Conservation (phyloP, 148 eudicot genomes). For the Pouteria glomerata region DNA sequence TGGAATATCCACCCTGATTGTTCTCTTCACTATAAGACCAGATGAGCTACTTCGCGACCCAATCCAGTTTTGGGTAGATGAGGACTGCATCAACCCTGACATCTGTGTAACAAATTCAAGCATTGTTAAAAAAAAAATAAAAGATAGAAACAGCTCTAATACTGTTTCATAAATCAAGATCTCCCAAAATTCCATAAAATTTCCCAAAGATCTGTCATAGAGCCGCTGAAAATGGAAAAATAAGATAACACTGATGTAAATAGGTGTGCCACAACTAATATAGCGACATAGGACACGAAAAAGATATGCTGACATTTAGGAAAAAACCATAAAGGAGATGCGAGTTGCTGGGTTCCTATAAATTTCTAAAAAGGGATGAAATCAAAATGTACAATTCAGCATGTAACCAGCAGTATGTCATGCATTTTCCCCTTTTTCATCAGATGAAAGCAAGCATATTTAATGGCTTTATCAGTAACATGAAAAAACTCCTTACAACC, state of each 20-base stretch:
- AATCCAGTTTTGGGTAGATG: constrained; percentile 75
- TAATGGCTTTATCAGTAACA: constrained; percentile 3
- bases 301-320: not conserved
- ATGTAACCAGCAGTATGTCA: not conserved
- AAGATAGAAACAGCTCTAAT: not conserved
- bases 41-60: constrained; percentile 77
- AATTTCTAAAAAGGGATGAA: constrained; percentile 5
- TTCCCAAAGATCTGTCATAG: not conserved
- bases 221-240: not conserved
- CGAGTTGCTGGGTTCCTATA: not conserved
- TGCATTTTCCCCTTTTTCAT: not conserved
- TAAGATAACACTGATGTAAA: constrained; percentile 6
- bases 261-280: not conserved
- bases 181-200: not conserved
- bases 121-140: constrained; percentile 4
- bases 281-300: not conserved
- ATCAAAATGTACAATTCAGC: not conserved
- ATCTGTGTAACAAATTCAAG: constrained; percentile 44
- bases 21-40: constrained; percentile 88
- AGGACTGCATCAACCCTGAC: constrained; percentile 66
- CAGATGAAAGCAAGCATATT: not conserved
- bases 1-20: constrained; percentile 92
- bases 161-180: not conserved
- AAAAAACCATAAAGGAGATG: constrained; percentile 12
- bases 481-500: not conserved